Evolutionary conservation across 345 rosid species (phyloP).

Genomic region (Eucalyptus erythrocorys): DNA sequence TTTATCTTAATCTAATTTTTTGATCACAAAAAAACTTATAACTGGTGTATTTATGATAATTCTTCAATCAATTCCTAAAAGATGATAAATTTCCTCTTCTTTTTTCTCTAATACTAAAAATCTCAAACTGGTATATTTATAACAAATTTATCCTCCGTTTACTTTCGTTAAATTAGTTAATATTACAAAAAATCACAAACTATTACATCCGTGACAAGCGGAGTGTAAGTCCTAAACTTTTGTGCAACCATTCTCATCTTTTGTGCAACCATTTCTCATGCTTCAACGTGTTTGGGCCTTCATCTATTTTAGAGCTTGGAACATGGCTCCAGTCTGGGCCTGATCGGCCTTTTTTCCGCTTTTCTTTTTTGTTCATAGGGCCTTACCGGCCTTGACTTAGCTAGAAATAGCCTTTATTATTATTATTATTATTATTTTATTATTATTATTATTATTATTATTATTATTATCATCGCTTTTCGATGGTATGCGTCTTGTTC

Average conservation of each 20-base stretch:
- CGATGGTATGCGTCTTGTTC: background rate
- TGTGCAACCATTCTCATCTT: background rate
- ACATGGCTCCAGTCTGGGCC: background rate
- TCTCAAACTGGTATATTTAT: too few species aligned
- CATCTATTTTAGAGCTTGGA: background rate
- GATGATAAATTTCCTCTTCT: too few species aligned
- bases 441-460: too few species aligned
- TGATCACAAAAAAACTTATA: too few species aligned
- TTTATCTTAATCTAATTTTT: too few species aligned
- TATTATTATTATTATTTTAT: background rate
- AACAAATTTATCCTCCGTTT: fast-evolving
- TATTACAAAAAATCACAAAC: too few species aligned
- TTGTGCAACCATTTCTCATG: background rate
- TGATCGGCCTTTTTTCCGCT: background rate
- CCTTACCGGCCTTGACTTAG: background rate
- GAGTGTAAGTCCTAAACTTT: background rate
- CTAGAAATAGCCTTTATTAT: background rate
- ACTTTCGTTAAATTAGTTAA: fast-evolving
- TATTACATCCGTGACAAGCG: fast-evolving
- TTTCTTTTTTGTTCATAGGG: too few species aligned
- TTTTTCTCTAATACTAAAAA: too few species aligned
- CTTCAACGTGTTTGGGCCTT: background rate
- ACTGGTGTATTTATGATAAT: background rate
- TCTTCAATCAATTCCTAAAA: too few species aligned
- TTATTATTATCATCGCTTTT: background rate